These are phyloP conservation scores for Boletus rubropictus DNA, from an alignment of 768 basidiomycete species.

Conservation along the genomic window DNA sequence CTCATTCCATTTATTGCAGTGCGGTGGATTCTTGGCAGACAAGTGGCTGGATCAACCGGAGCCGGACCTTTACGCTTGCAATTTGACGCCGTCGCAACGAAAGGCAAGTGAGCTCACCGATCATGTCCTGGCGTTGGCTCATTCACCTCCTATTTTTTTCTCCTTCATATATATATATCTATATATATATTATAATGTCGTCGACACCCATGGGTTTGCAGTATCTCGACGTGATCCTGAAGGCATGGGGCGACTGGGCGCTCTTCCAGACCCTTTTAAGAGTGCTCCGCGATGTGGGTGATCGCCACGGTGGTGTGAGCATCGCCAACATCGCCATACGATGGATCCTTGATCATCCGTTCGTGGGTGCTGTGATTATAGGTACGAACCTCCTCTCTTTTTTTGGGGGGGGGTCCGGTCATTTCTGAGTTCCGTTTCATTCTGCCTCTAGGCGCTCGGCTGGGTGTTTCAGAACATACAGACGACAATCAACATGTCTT, in stretches of 20 bases:
- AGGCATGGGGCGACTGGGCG: slow-evolving; percentile 73
- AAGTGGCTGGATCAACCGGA: slow-evolving; percentile 63
- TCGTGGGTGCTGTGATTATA: slow-evolving; percentile 75
- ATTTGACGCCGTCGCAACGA: slow-evolving; percentile 75
- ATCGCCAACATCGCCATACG: slow-evolving; percentile 77
- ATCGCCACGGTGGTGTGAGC: slow-evolving; percentile 58
- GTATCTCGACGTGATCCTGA: slow-evolving; percentile 81
- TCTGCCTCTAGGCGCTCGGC: slow-evolving; percentile 50
- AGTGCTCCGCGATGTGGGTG: slow-evolving; percentile 57
- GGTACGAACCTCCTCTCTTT: slow-evolving; percentile 35
- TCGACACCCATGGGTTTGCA: slow-evolving; percentile 22
- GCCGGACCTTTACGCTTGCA: slow-evolving; percentile 64
- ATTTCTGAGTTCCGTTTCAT: background rate
- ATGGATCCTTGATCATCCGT: slow-evolving; percentile 75
- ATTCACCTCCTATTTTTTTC: background rate
- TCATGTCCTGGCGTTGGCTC: background rate
- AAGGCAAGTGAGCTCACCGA: slow-evolving; percentile 45
- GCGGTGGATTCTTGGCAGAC: slow-evolving; percentile 78
- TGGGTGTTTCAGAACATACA: slow-evolving; percentile 70
- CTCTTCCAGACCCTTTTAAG: slow-evolving; percentile 65
- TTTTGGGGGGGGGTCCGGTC: background rate
- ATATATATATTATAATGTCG: background rate
- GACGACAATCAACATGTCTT: slow-evolving; percentile 64
- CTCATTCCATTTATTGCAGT: slow-evolving; percentile 39
- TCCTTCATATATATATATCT: background rate